phyloP scores from a whole-genome alignment of 1,284 basidiomycete genomes.

The Ustilago cynodontis region DNA sequence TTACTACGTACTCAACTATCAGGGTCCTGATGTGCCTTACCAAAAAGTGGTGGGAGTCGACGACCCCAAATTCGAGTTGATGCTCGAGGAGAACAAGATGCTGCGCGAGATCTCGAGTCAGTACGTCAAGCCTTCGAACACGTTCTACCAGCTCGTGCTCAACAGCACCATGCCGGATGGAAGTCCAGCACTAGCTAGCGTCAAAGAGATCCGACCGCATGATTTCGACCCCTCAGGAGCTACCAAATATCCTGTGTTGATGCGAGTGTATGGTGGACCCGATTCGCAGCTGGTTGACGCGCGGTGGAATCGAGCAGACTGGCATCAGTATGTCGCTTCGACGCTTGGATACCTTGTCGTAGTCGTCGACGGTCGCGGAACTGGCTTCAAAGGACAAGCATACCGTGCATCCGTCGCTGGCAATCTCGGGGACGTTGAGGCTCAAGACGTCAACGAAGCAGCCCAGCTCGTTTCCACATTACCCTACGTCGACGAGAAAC shows the following conservation, averaged over 20 bases:
- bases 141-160: conserved; percentile 68
- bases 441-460: conserved; percentile 85
- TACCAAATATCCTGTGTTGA: conserved; percentile 86
- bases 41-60: conserved; percentile 82
- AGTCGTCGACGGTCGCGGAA: conserved; percentile 90
- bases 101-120: conserved; percentile 79
- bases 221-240: conserved; percentile 91
- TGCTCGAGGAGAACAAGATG: conserved; percentile 79
- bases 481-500: conserved; percentile 81
- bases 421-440: conserved; percentile 87
- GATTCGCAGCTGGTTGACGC: conserved; percentile 74
- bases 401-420: conserved; percentile 86
- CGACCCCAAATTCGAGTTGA: conserved; percentile 72
- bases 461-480: conserved; percentile 73
- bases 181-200: conserved; percentile 78
- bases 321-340: conserved; percentile 87
- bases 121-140: conserved; percentile 81
- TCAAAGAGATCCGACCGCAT: conserved; percentile 88
- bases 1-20: conserved; percentile 84
- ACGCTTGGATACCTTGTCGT: conserved; percentile 87
- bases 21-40: conserved; percentile 87
- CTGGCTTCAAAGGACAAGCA: conserved; percentile 85
- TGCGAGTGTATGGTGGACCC: conserved; percentile 83
- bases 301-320: conserved; percentile 70
- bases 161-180: conserved; percentile 44